Conservation (phyloP, 495 filamentous ascomycete genomes). For the Aspergillus sclerotiicarbonarius region DNA sequence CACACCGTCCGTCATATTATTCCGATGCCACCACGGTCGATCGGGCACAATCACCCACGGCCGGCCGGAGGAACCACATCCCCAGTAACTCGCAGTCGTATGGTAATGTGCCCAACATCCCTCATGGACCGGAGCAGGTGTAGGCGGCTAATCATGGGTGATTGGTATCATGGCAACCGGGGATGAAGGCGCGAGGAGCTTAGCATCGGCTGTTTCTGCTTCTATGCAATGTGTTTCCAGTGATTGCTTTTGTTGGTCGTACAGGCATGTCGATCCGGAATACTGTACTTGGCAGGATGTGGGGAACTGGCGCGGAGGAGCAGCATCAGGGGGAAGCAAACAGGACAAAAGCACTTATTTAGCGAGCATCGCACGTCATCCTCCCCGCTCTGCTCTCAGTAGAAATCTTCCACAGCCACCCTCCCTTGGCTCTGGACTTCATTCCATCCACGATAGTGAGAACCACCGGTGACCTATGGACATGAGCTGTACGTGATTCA, state of each 20-base stretch:
- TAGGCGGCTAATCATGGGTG: neutral
- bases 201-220: too few relatives aligned
- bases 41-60: constrained; percentile 12
- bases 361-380: neutral
- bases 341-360: neutral
- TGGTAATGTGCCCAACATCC: neutral
- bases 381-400: neutral
- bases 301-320: neutral
- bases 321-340: neutral
- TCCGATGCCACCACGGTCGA: constrained; percentile 20
- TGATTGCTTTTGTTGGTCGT: too few relatives aligned
- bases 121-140: neutral
- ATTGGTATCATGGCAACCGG: too few relatives aligned
- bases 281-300: too few relatives aligned
- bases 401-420: neutral
- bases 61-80: neutral
- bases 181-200: too few relatives aligned
- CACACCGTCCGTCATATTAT: constrained; percentile 11
- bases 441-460: too few relatives aligned
- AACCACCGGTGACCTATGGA: too few relatives aligned
- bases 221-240: too few relatives aligned
- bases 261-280: too few relatives aligned
- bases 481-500: too few relatives aligned
- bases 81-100: neutral
- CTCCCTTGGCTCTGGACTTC: neutral